A percentile compares a stretch with the other conserved stretches of the same genome.
phyloP scores from a whole-genome alignment of 257 asterid species.

The Lantana camara region DNA sequence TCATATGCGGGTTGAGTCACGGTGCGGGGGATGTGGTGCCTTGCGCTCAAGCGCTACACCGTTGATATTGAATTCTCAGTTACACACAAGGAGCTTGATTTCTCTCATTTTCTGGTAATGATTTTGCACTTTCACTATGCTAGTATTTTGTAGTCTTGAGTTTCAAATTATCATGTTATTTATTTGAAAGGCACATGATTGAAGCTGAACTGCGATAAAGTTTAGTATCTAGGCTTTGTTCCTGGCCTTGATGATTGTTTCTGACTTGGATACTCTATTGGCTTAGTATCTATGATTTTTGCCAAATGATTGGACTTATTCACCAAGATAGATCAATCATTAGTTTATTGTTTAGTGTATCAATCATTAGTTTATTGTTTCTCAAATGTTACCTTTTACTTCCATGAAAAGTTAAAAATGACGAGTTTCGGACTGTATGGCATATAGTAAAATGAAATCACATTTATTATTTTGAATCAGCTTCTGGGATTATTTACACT shows the following conservation, averaged over 20 bases:
- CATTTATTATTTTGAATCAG: background rate
- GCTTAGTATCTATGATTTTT: conserved; percentile 18
- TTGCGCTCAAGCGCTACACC: too few relatives aligned
- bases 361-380: too few relatives aligned
- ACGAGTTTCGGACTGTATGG: too few relatives aligned
- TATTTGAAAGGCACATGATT: conserved; percentile 17
- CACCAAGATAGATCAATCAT: too few relatives aligned
- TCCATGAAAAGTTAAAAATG: too few relatives aligned
- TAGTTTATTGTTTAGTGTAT: too few relatives aligned
- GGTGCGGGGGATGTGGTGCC: too few relatives aligned
- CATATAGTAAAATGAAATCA: too few relatives aligned
- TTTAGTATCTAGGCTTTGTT: background rate
- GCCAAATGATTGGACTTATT: conserved; percentile 11
- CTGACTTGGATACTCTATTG: conserved; percentile 11
- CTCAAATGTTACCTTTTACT: too few relatives aligned
- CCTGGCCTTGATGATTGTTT: background rate
- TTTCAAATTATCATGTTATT: conserved; percentile 17
- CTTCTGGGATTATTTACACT: background rate
- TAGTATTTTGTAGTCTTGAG: conserved; percentile 17
- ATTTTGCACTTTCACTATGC: conserved; percentile 27
- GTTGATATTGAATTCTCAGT: conserved; percentile 96
- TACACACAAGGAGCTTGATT: conserved; percentile 98
- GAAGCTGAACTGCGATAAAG: conserved; percentile 15
- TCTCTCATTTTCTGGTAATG: conserved; percentile 95
- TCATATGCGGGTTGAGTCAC: too few relatives aligned